These are phyloP conservation scores for Raphidocelis subcapitata DNA, from an alignment of 139 green algal species.

Conservation along the genomic window DNA sequence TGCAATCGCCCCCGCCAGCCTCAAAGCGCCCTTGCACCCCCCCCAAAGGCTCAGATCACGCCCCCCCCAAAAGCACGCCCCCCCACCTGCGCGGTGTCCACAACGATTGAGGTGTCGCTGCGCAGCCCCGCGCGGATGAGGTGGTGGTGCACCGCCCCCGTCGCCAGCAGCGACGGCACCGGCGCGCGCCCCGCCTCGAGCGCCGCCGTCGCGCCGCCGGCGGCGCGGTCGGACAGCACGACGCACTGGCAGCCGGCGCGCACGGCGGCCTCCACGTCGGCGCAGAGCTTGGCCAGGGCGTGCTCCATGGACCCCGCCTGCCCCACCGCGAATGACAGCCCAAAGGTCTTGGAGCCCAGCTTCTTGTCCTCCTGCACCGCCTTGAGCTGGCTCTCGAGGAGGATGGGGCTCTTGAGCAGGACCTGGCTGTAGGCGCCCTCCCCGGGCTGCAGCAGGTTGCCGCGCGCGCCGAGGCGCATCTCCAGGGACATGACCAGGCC, in stretches of 20 bases:
- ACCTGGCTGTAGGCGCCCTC: slow-evolving; percentile 75
- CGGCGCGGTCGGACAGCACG: slow-evolving; percentile 68
- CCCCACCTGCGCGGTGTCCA: slow-evolving; percentile 81
- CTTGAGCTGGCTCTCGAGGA: slow-evolving; percentile 90
- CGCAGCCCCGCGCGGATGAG: slow-evolving; percentile 84
- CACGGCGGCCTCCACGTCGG: slow-evolving; percentile 83
- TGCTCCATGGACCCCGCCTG: slow-evolving; percentile 54
- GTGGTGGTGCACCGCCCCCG: slow-evolving; percentile 97
- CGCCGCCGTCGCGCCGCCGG: not conserved
- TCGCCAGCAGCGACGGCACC: slow-evolving; percentile 91
- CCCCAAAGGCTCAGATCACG: no score
- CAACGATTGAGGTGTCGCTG: slow-evolving; percentile 93
- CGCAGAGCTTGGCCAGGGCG: slow-evolving; percentile 69
- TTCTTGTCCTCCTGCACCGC: slow-evolving; percentile 49
- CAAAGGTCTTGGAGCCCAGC: slow-evolving; percentile 66
- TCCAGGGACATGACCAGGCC: slow-evolving; percentile 98
- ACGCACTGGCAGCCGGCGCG: slow-evolving; percentile 75
- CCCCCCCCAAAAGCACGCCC: slow-evolving; percentile 61
- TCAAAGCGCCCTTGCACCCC: no score
- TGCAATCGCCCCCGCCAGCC: no score
- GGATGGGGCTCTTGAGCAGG: slow-evolving; percentile 82
- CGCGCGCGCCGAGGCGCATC: slow-evolving; percentile 91
- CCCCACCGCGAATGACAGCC: slow-evolving; percentile 56
- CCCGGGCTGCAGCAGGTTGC: slow-evolving; percentile 93
- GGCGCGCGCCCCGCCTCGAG: slow-evolving; percentile 54